Percentiles rank a stretch among this genome's conserved stretches.
phyloP scores from a whole-genome alignment of 352 stramenopile genomes.

The Globisporangium alternatum region DNA sequence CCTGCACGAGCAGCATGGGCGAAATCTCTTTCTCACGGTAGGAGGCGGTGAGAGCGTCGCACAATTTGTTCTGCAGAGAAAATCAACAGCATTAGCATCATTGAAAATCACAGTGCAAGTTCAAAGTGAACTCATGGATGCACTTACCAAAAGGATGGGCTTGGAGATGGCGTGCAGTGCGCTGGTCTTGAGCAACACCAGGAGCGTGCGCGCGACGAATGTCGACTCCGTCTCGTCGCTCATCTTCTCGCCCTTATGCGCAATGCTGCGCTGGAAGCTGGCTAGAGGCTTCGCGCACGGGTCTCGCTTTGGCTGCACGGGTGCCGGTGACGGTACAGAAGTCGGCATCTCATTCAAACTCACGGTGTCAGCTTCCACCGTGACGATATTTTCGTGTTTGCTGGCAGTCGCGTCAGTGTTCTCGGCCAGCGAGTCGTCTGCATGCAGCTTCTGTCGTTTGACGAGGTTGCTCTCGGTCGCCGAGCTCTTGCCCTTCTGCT shows the following conservation, averaged over 20 bases:
- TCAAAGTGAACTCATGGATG: not conserved
- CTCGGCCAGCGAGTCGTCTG: not conserved
- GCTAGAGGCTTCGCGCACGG: not conserved
- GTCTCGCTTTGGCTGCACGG: not conserved
- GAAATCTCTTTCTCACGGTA: conserved; percentile 3
- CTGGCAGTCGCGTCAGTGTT: not conserved
- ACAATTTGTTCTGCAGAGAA: not conserved
- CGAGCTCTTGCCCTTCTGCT: not conserved
- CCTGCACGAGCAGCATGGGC: not conserved
- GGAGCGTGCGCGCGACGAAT: conserved; percentile 35
- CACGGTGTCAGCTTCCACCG: not conserved
- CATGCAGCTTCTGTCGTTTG: not conserved
- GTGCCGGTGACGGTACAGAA: not conserved
- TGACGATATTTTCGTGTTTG: not conserved
- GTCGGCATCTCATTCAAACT: not conserved
- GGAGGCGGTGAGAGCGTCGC: not conserved
- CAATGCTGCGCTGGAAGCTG: conserved; percentile 30
- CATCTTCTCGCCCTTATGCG: conserved; percentile 13
- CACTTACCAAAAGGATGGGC: conserved; percentile 3
- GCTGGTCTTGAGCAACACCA: conserved; percentile 20
- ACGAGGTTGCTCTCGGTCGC: not conserved
- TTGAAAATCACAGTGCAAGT: not conserved
- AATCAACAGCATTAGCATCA: not conserved
- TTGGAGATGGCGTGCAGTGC: not conserved
- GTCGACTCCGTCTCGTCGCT: conserved; percentile 24